Evolutionary conservation across 805 yeast species (phyloP), one percentile per base, ranked within the genome.

Genomic region (Starmerella bombi): DNA sequence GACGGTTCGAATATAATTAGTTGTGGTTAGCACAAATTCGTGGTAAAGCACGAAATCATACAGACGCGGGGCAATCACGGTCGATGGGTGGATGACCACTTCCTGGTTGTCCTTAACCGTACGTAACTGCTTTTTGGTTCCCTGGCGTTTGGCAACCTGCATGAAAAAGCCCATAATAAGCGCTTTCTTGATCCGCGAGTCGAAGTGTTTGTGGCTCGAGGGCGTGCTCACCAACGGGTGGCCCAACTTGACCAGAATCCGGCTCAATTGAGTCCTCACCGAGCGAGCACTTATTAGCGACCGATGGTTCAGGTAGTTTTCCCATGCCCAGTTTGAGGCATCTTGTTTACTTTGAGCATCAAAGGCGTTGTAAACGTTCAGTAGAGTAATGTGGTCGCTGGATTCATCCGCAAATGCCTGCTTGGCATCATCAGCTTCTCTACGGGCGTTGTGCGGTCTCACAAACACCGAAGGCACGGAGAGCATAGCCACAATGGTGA

Each of bases 41-140:
- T 91, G 83, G 67, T 91, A 91, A 36, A 91, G 69, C 34, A 91
- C 82, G 88, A 94, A 91, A 58, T 88, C 96, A 46, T 78, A 78
- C 43, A 82, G 91, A 43, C 77, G 79, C n/a, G 81, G 80, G 43
- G 88, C 64, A 9, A 85, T 91, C 4, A 50, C 56, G 1, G 96
- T 83, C 41, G 91, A 78, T 45, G 98, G 98, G 59, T 91, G 98
- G 35, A 91, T 70, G 53, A 85, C 63, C 10, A 88, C 97, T 48
- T 88, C 97, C 65, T 91, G 98, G 57, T 86, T 85, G 61, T 91
- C 98, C 62, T 85, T 85, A 37, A 86, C 80, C 0, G 98, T 91
- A 52, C 81, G 71, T 59, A 80, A 88, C n/a, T 82, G 86, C 42
- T 58, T 57, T 23, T 59, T 48, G 32, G 73, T 70, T 29, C 83